Percentiles rank a stretch among this genome's conserved stretches.
These are phyloP conservation scores for Ceraceosorus guamensis DNA, from an alignment of 1,284 basidiomycete species.

Conservation along the genomic window DNA sequence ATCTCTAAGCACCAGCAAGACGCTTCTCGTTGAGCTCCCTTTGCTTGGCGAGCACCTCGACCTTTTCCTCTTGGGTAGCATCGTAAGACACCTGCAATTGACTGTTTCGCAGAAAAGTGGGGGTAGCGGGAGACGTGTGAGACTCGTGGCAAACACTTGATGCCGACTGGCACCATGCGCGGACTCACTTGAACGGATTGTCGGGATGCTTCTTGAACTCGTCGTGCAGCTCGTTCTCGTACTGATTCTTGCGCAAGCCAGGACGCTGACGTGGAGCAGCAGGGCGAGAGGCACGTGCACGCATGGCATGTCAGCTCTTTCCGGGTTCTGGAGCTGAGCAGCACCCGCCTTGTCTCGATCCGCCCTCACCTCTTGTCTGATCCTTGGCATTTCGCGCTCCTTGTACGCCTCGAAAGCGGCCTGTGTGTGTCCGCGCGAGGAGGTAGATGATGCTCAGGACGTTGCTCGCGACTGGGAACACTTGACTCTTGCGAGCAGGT, in stretches of 20 bases:
- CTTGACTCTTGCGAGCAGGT: conserved; percentile 8
- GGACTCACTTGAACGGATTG: conserved; percentile 62
- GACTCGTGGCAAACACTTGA: too few species aligned
- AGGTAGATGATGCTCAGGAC: conserved; percentile 12
- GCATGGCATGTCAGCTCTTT: too few species aligned
- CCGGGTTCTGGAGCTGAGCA: too few species aligned
- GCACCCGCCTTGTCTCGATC: too few species aligned
- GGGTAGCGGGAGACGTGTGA: too few species aligned
- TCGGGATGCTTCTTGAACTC: conserved; percentile 69
- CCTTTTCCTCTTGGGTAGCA: conserved; percentile 71
- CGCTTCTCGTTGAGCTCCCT: conserved; percentile 42
- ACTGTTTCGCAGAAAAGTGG: not conserved
- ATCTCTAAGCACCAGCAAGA: too few species aligned
- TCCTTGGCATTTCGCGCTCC: conserved; percentile 73
- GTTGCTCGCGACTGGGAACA: conserved; percentile 7
- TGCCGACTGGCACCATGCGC: conserved; percentile 3
- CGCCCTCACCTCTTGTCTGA: too few species aligned
- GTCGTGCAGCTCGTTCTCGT: conserved; percentile 54
- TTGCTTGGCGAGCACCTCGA: conserved; percentile 60
- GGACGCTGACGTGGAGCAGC: too few species aligned
- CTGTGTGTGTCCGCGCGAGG: conserved; percentile 50
- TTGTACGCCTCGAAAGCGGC: conserved; percentile 87
- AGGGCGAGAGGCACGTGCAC: too few species aligned
- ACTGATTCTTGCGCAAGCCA: conserved; percentile 74
- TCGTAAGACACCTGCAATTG: conserved; percentile 60